Evolutionary conservation across 2,329 filamentous ascomycete genomes (phyloP), one percentile per base, ranked within the genome.

Genomic region (Phaeosphaeria sp.): DNA sequence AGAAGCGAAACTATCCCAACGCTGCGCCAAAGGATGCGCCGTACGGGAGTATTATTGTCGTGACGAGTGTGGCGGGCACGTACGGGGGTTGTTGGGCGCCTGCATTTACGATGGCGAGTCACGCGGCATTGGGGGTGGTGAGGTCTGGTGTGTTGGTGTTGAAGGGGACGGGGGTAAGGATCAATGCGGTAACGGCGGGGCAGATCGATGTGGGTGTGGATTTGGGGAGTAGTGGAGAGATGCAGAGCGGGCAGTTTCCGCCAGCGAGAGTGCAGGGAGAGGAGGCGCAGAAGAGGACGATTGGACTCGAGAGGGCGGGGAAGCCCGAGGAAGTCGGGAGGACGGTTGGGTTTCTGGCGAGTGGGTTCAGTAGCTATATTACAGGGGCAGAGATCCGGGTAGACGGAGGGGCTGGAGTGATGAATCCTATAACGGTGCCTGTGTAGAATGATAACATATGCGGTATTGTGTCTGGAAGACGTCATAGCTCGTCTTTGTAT

Each of bases 31-130:
- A 89, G 66, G 82, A 83, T 63, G 79, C 82, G 49, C 78, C 80
- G n/a, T 89, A 89, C 66, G 86, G 86, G 2, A 84, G 81, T 62
- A 87, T 89, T 56, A 81, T 89, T 44, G 85, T 89, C n/a, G 84
- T 89, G 2, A 82, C 81, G 18, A 82, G 79, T 46, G 84, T 87
- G 0, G 86, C 86, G 1, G 83, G 81, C 23, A 83, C 82, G 21
- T 84, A 86, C 60, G 86, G 85, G 7, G 77, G 80, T 2, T 86
- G 84, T 66, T 87, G 85, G 84, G 85, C 85, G 0, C 84, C 85
- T 0, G 82, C 80, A n/a, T 87, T 85, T 58, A 88, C 85, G 0
- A 87, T 89, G 83, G 79, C 80, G 7, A 81, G 79, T 7, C 86
- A 88, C 67, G 86, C 87, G 0, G 85, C 85, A 2, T 72, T 89